phyloP scores from a whole-genome alignment of 1,284 basidiomycete genomes.

The Rhodotorula sp. region DNA sequence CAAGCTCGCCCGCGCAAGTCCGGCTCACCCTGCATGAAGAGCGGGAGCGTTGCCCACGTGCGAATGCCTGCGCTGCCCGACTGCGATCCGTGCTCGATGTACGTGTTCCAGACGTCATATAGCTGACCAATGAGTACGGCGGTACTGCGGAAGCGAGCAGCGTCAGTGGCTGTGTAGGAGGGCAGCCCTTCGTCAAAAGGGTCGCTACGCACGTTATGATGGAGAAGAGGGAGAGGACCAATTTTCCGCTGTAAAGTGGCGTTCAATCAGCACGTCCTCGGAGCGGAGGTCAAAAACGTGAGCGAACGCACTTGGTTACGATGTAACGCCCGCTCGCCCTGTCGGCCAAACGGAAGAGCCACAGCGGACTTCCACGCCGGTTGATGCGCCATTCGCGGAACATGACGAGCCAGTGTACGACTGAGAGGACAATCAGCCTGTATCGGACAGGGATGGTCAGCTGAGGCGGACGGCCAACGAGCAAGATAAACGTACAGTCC shows the following conservation, averaged over 20 bases:
- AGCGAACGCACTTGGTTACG: constrained; percentile 12
- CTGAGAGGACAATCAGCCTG: constrained; percentile 3
- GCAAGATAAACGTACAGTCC: neutral
- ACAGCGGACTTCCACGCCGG: neutral
- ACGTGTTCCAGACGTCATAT: constrained; percentile 6
- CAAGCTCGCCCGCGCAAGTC: neutral
- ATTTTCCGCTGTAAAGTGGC: neutral
- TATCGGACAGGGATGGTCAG: neutral
- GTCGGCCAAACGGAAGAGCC: constrained; percentile 4
- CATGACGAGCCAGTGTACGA: neutral
- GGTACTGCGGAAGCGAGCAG: neutral
- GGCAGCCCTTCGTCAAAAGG: neutral
- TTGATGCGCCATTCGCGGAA: constrained; percentile 2
- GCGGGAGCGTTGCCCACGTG: neutral
- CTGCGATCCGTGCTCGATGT: neutral
- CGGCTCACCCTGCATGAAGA: neutral
- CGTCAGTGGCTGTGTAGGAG: neutral
- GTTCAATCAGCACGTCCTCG: neutral
- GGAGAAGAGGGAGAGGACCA: constrained; percentile 2
- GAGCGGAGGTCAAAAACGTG: neutral
- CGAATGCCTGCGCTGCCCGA: neutral
- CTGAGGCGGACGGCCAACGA: neutral
- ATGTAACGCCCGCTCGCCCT: constrained; percentile 7
- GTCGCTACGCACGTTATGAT: neutral
- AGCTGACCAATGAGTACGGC: constrained; percentile 4